Percentiles rank a stretch among this genome's conserved stretches.
Evolutionary conservation across 1,139 yeast genomes (phyloP).

Genomic region (Neolecta irregularis): DNA sequence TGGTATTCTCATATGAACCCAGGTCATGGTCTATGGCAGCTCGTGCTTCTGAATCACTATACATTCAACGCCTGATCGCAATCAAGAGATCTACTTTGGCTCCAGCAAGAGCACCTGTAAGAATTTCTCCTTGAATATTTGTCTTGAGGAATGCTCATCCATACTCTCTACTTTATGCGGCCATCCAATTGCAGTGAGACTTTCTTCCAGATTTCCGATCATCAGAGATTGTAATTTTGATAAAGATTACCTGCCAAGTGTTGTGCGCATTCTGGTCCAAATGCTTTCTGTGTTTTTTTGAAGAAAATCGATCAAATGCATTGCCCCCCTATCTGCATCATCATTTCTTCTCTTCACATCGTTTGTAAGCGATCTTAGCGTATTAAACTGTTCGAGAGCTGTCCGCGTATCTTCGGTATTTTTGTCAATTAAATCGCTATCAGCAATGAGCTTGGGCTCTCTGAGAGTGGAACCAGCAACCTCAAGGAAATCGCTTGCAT

Average conservation of each 20-base stretch:
- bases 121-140: slow-evolving; percentile 5
- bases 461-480: too few species aligned
- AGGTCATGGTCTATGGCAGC: background rate
- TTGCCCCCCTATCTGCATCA: slow-evolving; percentile 10
- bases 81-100: slow-evolving; percentile 5
- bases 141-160: background rate
- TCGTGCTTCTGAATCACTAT: background rate
- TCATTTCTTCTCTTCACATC: slow-evolving; percentile 3
- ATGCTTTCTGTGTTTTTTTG: background rate
- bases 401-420: background rate
- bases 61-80: slow-evolving; percentile 1
- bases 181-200: slow-evolving; percentile 14
- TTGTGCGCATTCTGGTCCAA: slow-evolving; percentile 10
- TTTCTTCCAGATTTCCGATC: slow-evolving; percentile 9
- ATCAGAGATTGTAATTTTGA: slow-evolving; percentile 1
- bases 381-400: background rate
- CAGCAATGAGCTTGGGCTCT: too few species aligned
- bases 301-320: slow-evolving; percentile 9
- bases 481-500: too few species aligned
- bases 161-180: slow-evolving; percentile 7
- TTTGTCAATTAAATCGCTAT: too few species aligned
- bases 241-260: slow-evolving; percentile 9
- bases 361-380: too few species aligned
- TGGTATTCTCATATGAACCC: slow-evolving; percentile 15
- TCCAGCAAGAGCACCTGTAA: slow-evolving; percentile 10